Evolutionary conservation across 805 yeast genomes (phyloP).

Genomic region (Saturnispora galanensis): DNA sequence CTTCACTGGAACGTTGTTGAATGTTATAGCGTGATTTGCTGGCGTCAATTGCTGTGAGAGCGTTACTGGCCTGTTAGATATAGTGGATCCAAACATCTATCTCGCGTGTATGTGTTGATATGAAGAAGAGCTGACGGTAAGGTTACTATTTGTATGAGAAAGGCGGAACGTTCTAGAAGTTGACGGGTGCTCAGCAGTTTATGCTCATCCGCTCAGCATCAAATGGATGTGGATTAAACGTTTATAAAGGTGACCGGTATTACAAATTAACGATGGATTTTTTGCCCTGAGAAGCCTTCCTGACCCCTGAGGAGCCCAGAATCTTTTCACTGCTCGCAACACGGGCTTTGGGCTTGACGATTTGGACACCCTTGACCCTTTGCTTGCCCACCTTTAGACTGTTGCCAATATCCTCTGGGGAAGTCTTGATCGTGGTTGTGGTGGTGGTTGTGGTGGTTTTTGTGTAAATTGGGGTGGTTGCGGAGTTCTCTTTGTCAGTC

Average conservation of each 20-base stretch:
- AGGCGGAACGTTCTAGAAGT: constrained; percentile 2
- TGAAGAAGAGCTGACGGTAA: too few relatives aligned
- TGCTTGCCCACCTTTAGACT: constrained; percentile 18
- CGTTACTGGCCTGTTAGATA: constrained; percentile 29
- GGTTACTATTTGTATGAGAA: background rate
- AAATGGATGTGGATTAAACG: background rate
- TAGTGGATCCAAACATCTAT: constrained; percentile 26
- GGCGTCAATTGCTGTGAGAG: constrained; percentile 58
- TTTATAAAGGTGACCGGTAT: background rate
- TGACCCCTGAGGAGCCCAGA: constrained; percentile 28
- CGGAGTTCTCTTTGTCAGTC: constrained; percentile 15
- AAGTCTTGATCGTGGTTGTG: constrained; percentile 30
- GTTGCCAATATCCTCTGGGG: constrained; percentile 20
- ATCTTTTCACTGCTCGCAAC: constrained; percentile 23
- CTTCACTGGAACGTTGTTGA: constrained; percentile 46
- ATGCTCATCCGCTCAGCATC: constrained; percentile 1
- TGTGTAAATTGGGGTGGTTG: constrained; percentile 31
- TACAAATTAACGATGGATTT: constrained; percentile 11
- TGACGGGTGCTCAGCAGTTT: background rate
- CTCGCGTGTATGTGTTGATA: too few relatives aligned
- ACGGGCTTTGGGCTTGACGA: constrained; percentile 17
- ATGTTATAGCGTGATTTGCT: constrained; percentile 53
- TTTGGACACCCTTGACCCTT: constrained; percentile 16
- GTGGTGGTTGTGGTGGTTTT: constrained; percentile 43
- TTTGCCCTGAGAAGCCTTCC: constrained; percentile 26